Evolutionary conservation across 1,139 yeast species (phyloP), one percentile per base, ranked within the genome.

Genomic region (Pichia sp.): DNA sequence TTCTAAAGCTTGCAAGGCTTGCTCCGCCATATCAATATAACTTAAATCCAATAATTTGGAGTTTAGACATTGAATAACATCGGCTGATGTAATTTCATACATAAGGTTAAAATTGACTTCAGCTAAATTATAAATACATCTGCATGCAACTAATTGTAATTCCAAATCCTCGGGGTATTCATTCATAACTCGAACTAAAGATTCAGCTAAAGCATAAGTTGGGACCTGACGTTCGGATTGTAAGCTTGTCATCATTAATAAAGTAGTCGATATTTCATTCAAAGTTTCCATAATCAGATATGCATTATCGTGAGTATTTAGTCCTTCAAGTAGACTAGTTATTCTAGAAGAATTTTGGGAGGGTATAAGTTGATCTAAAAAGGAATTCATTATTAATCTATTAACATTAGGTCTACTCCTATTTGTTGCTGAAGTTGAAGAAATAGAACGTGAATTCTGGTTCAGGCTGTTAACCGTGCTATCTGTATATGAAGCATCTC

Each of bases 21-120:
- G 97, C 63, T 92, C 98, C 0, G 97, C 95, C 51, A 92, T 71
- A 64, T 92, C 98, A 48, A 92, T 90, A 63, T 79, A 89, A 50
- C 81, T 80, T 26, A 90, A 84, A 57, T 88, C 95, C 55, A 78
- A 64, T 42, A 92, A 67, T 58, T 86, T 86, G 10, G 73, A 71
- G 56, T 86, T 80, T 40, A 92, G 69, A 0, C 78, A 80, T 39
- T 80, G 82, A 10, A 89, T 76, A 1, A 85, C 86, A 42, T 85
- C 82, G 31, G 79, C 79, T 40, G 76, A 73, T 7, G 87, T 82
- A 5, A 89, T 82, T 46, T 75, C 78, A 50, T 77, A 76, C 10
- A 83, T 76, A 44, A 82, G 78, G 44, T 84, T 84, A 27, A 81
- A 80, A 55, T 83, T 77, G 5, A 86, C 87, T 61, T 89, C 97